Base-by-base conservation (phyloP, 1,284 basidiomycete species). In the Naganishia liquefaciens region DNA sequence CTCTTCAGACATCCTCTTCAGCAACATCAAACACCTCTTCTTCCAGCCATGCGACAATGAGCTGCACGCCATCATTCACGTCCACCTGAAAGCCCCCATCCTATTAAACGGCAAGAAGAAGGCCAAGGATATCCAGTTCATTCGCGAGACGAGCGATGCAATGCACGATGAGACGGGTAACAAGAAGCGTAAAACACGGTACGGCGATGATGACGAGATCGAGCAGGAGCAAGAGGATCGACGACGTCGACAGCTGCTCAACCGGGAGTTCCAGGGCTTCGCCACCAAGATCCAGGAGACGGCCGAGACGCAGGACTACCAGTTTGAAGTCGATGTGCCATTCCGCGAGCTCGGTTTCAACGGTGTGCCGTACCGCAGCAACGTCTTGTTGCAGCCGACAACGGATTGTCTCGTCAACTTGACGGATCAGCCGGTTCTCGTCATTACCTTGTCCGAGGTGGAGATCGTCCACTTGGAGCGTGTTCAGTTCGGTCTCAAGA, bases 31-130 rank as follows among this genome's bases (percentile, higher is more conserved):
- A 80, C 96, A 99, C 78, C 82, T 99, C 27, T 97, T 99, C 82
- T 99, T 98, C 86, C 96, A 98, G 76, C 94, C 96, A 6, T 98
- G 95, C 75, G 96, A 99, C 71, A 89, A 93, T 72, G 96, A 99
- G 78, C 82, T 99, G 51, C 85, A 98, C 66, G 95, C 97, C 58
- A 89, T 99, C 66, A 86, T 98, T 39, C 96, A 99, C 76, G 80
- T 97, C 62, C 92, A 99, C 77, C 84, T 99, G 68, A 96, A 88
- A 79, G 87, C 93, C 2, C 96, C 96, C 3, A 99, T 99, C 78
- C 94, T 99, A 85, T 90, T 99, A 71, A 95, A 96, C 69, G 99
- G 99, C 84, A 95, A 93, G 81, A 99, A 99, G 80, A 89, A 66
- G 75, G 68, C 46, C 7, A 37, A 40, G 88, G 96, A 99, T 76